These are phyloP conservation scores for Trichosporon inkin DNA, from an alignment of 1,284 basidiomycete species.

Conservation along the genomic window DNA sequence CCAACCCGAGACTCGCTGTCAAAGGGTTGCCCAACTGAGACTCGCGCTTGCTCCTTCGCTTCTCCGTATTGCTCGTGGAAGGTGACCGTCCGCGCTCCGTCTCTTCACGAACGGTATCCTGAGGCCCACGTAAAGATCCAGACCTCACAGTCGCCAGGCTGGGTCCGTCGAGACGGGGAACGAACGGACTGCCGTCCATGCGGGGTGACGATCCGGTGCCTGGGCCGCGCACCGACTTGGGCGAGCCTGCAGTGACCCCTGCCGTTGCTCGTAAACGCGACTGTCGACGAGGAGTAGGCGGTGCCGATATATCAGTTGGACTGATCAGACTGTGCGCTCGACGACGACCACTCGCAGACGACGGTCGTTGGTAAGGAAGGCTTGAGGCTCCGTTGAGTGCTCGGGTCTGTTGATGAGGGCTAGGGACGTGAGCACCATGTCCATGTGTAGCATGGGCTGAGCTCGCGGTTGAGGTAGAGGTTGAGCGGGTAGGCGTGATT, in stretches of 20 bases:
- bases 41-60: not conserved
- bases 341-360: slow-evolving; percentile 17
- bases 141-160: not conserved
- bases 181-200: slow-evolving; percentile 4
- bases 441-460: slow-evolving; percentile 3
- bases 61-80: slow-evolving; percentile 1
- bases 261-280: not conserved
- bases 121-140: not conserved
- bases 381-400: not conserved
- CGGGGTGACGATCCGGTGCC: slow-evolving; percentile 10
- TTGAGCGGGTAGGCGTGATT: not conserved
- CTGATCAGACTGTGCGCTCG: slow-evolving; percentile 28
- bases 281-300: slow-evolving; percentile 12
- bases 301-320: slow-evolving; percentile 8
- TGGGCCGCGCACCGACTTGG: not conserved
- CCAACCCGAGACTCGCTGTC: slow-evolving; percentile 37
- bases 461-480: not conserved
- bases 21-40: slow-evolving; percentile 16
- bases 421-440: not conserved
- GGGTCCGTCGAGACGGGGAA: not conserved
- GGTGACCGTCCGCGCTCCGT: not conserved
- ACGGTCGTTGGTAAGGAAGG: slow-evolving; percentile 13
- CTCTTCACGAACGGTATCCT: not conserved
- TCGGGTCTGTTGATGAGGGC: not conserved
- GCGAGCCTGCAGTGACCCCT: not conserved